Evolutionary conservation across 2,329 filamentous ascomycete genomes (phyloP), one percentile per base, ranked within the genome.

Genomic region (Pyrenophora seminiperda): DNA sequence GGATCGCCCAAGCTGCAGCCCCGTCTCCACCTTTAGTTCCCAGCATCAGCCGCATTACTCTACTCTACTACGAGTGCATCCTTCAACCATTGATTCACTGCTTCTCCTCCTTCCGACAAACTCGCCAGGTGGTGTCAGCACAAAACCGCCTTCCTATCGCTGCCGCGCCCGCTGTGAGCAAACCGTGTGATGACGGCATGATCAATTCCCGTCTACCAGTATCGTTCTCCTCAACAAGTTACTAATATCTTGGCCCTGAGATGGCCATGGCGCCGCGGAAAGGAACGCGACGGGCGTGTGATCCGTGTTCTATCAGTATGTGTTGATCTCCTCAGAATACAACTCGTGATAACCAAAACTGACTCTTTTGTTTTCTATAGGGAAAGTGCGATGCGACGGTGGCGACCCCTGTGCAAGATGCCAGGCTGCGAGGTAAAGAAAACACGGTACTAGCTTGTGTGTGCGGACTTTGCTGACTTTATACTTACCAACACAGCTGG

Each of bases 241-340:
- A 51, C 48, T 53, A 51, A 47, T 41, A 44, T 36, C 51, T 54
- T 58, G 49, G 50, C 54, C 41, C 30, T 36, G 54, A 41, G 19
- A 65, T 65, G 62, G 61, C 55, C 54, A 62, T 61, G 64, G 66
- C 63, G 38, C 63, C 65, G 47, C 66, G 68, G 41, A 72, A 71
- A 53, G 68, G 68, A 29, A 72, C 68, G 27, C 63, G 68, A 39
- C 59, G 67, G 58, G 69, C 69, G 45, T 72, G 69, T 53, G 69
- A 72, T 46, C 66, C 68, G 41, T 72, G 69, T 40, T 70, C 68
- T 22, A 62, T 72, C 46, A 59, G 69, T 51, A 41, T 24, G 48
- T 51, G 24, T 41, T 30, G 15, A 11, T 5, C 7, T 19, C 39
- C 24, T 13, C 17, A 17, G 39, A 32, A 38, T 15, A 18, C 24